Percentiles rank a stretch among this genome's conserved stretches.
Conservation (phyloP, 2,329 filamentous ascomycete genomes). For the Aspergillus sp. region DNA sequence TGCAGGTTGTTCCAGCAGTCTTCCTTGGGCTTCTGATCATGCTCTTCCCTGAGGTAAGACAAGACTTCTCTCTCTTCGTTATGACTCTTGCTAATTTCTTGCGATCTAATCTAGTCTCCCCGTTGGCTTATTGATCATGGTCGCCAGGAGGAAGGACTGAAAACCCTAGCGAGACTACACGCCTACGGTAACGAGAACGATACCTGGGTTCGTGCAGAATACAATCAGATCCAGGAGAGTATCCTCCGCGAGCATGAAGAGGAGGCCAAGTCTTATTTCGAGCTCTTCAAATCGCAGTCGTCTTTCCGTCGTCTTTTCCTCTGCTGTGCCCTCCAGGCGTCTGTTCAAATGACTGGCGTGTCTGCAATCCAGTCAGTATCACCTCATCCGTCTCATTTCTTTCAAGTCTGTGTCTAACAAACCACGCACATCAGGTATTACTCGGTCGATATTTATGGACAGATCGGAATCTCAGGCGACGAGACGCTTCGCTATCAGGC, state of each 20-base stretch:
- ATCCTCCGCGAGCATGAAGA: conserved; percentile 67
- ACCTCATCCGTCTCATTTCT: neutral
- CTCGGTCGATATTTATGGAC: conserved; percentile 63
- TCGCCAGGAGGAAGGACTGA: conserved; percentile 62
- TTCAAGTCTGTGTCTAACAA: neutral
- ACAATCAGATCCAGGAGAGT: conserved; percentile 66
- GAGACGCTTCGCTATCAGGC: conserved; percentile 73
- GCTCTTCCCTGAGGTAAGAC: conserved; percentile 64
- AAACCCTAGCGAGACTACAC: conserved; percentile 68
- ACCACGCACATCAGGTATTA: conserved; percentile 54
- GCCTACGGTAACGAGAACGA: conserved; percentile 66
- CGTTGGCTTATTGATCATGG: conserved; percentile 76
- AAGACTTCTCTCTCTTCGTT: neutral
- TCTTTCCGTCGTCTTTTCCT: conserved; percentile 72
- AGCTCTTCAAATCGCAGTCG: conserved; percentile 66
- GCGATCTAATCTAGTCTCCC: conserved; percentile 45
- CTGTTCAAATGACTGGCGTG: conserved; percentile 74
- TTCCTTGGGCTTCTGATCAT: conserved; percentile 66
- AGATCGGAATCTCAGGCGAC: conserved; percentile 66
- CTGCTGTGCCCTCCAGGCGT: conserved; percentile 67
- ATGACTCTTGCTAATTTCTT: conserved; percentile 1
- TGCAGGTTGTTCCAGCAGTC: conserved; percentile 69
- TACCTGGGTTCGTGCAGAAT: conserved; percentile 71
- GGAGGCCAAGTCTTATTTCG: conserved; percentile 67
- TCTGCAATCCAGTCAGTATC: conserved; percentile 62